Evolutionary conservation across 805 yeast species (phyloP).

Genomic region (Candida sakaeoensis): DNA sequence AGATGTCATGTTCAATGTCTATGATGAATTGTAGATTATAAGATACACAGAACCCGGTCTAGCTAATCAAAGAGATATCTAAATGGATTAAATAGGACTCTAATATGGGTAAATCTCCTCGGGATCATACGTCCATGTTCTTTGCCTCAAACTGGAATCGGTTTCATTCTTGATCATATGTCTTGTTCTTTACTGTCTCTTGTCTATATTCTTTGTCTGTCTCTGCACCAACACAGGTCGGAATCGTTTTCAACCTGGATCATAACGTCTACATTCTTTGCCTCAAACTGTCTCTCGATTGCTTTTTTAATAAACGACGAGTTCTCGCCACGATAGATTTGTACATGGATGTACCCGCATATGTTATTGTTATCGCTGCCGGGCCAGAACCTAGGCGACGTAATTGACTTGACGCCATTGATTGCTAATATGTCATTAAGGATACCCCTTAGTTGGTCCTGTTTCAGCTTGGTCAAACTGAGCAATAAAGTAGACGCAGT

Average conservation of each 20-base stretch:
- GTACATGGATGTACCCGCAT: conserved; percentile 78
- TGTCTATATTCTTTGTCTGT: no score
- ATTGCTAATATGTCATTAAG: conserved; percentile 64
- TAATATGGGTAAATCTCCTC: no score
- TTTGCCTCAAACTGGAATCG: no score
- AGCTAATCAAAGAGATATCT: no score
- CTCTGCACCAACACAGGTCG: conserved; percentile 67
- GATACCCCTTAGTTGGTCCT: conserved; percentile 57
- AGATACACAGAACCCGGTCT: no score
- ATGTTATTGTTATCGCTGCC: conserved; percentile 20
- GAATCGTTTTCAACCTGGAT: conserved; percentile 67
- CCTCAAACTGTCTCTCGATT: conserved; percentile 52
- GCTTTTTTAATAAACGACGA: conserved; percentile 55
- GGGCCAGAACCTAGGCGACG: conserved; percentile 93
- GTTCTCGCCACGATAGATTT: conserved; percentile 63
- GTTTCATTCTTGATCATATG: no score
- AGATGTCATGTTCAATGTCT: no score
- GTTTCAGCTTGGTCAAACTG: conserved; percentile 56
- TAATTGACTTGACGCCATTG: conserved; percentile 79
- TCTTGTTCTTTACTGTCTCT: no score
- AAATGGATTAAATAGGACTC: no score
- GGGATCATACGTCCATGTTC: no score
- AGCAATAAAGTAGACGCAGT: conserved; percentile 73
- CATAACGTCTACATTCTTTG: conserved; percentile 49
- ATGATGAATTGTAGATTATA: no score